Evolutionary conservation across 768 basidiomycete species (phyloP), one percentile per base, ranked within the genome.

Genomic region (Podaxis carcinomalis): DNA sequence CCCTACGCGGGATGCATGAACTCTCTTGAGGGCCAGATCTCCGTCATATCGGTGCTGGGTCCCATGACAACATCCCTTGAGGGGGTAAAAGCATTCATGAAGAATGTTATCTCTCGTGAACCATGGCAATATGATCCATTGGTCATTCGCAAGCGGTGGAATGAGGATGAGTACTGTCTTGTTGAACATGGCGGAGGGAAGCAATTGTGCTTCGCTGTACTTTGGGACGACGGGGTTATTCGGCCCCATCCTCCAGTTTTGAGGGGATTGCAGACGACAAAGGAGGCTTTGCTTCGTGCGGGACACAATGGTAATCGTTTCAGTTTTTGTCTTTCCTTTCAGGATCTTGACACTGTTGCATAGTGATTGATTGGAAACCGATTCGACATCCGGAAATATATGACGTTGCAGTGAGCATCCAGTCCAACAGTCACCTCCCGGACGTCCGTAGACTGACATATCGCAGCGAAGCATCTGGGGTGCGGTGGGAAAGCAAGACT

Each of bases 281-380:
- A 85, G 69, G 68, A 74, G 4, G 87, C 89, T 0, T 71, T 93
- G 25, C 57, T 79, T 3, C 76, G 75, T 5, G 85, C 82, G 13
- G 89, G 90, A 4, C 88, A 92, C 70, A 75, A 79, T 72, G 86
- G 90, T 88, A 52, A 49, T 23, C n/a, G 2, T 23, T 47, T 11
- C 3, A 23, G 23, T 25, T 4, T 44, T 32, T 37, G 16, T 27
- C 23, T 16, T 36, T 46, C 39, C 19, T 46, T 5, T 28, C 57
- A 16, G 19, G 19, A 32, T 10, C 21, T 37, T 37, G 7, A 32
- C 40, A 35, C 25, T 54, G 14, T 1, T 50, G 21, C 23, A 54
- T 19, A 89, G 91, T 92, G 16, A 78, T 92, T 54, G 83, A 89
- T 54, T 93, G 89, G 89, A 71, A 78, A 39, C 83, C 85, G 0